Evolutionary conservation across 108 stramenopile species (phyloP).

Genomic region (Aurantiochytrium sp.): DNA sequence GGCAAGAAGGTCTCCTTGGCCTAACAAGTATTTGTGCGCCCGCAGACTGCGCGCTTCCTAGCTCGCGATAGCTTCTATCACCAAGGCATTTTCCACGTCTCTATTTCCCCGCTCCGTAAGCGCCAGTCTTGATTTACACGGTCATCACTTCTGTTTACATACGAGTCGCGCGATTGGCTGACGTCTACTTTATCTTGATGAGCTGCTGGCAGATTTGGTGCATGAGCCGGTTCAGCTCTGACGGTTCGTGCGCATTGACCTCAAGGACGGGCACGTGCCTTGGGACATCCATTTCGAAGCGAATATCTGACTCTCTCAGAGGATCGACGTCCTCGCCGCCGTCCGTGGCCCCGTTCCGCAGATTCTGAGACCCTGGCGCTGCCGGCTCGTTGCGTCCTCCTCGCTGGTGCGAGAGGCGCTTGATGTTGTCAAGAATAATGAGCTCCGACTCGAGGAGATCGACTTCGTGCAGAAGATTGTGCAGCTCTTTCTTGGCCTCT

Average conservation of each 20-base stretch:
- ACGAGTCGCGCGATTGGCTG: too few relatives aligned
- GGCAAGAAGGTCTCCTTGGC: conserved; percentile 9
- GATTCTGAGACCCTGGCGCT: too few relatives aligned
- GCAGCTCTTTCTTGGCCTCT: conserved; percentile 6
- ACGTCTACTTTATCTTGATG: not conserved
- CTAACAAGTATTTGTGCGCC: not conserved
- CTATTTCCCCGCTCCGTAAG: too few relatives aligned
- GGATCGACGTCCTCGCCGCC: not conserved
- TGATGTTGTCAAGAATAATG: not conserved
- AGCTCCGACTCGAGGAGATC: not conserved
- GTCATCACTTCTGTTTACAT: too few relatives aligned
- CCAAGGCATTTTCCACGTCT: too few relatives aligned
- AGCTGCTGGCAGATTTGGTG: conserved; percentile 29
- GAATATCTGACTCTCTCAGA: not conserved
- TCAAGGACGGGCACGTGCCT: not conserved
- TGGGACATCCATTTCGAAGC: conserved; percentile 1
- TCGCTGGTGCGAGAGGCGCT: too few relatives aligned
- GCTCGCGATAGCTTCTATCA: too few relatives aligned
- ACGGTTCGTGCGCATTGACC: not conserved
- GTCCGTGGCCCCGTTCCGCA: too few relatives aligned
- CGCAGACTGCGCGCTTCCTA: not conserved
- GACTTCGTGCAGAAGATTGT: conserved; percentile 19
- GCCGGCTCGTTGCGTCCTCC: too few relatives aligned
- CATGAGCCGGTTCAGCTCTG: not conserved
- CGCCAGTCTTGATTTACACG: too few relatives aligned